Base-by-base conservation (phyloP, 2,329 filamentous ascomycete species). In the Rhynchosporium agropyri region DNA sequence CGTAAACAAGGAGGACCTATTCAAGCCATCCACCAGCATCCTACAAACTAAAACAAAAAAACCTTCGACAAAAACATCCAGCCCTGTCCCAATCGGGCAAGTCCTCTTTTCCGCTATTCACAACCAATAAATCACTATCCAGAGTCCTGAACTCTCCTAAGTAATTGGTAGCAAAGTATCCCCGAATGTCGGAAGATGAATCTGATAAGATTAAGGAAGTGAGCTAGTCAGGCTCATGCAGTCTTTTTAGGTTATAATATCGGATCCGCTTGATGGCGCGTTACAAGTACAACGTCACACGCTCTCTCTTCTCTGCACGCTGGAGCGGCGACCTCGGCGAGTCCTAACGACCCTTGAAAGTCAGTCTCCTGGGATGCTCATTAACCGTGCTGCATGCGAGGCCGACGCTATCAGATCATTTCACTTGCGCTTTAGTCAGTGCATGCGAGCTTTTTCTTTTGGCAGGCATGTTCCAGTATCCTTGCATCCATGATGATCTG, bases 131-230 rank as follows among this genome's bases (percentile, higher is more conserved):
- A 20, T 28, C 43, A 46, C 43, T 46, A 46, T 46, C 20, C 43
- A 46, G n/a, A 46, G 43, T 46, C n/a, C n/a, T n/a, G 33, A 36
- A 36, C 33, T 36, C 33, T 26, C 5, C 1, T 9, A 13, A 57
- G 2, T 33, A 13, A 12, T n/a, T 33, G n/a, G 40, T 36, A 46
- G 54, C 29, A 13, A 20, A 45, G 54, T 29, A 20, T 20, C 33
- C 45, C 56, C 46, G 31, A 48, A 33, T 7, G 12, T 58, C 59
- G 59, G 51, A 61, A 61, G 59, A 61, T 61, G 58, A 61, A 61
- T 61, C 59, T 57, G 59, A 61, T 61, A 61, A 61, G 59, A 61
- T 61, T 38, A 55, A 28, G 26, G 12, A n/a, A 49, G 13, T 4
- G 43, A 8, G 15, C 29, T 33, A 31, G 13, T 15, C 48, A 36